Evolutionary conservation across 1,284 basidiomycete genomes (phyloP), one percentile per base, ranked within the genome.

Genomic region (Melampsora larici-populina): DNA sequence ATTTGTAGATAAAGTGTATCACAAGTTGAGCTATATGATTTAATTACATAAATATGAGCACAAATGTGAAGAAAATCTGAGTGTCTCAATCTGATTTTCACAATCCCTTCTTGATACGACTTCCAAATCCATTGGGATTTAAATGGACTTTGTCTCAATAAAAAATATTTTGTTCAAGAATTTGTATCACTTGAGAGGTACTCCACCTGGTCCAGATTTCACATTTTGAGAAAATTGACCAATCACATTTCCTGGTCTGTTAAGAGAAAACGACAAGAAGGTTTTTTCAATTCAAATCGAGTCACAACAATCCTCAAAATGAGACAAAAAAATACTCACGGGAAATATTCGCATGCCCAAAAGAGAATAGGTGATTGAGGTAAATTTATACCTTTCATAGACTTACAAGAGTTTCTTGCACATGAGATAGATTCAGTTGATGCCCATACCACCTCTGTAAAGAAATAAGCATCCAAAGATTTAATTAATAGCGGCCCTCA

Each of bases 341-440:
- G 75, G 48, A 62, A 68, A 33, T 77, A 77, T 40, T 70, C 67
- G n/a, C 75, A 77, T 43, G 75, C 67, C 55, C 55, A 69, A 36
- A 77, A 70, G 17, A 43, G 70, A 7, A 64, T 46, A 7, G 65
- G 65, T 18, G 73, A 64, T 70, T 77, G 67, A 60, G 66, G 66
- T 24, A 62, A 46, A 18, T 51, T 70, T 3, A 58, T 33, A 11
- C 75, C 75, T 9, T 48, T 48, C 5, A 77, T 29, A 36, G 55
- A 43, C 21, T 36, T 7, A 48, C 75, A 77, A 21, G 31, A 46
- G 26, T 31, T 33, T 26, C 15, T 48, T 58, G 67, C n/a, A 62
- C 75, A 77, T 29, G 65, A 65, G n/a, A 77, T 55, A 33, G 67
- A 40, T 43, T 49, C 64, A 11, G 75, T 77, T 8, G n/a, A 55